Evolutionary conservation across 345 rosid species (phyloP), one percentile per base, ranked within the genome.

Genomic region (Noccaea caerulescens): DNA sequence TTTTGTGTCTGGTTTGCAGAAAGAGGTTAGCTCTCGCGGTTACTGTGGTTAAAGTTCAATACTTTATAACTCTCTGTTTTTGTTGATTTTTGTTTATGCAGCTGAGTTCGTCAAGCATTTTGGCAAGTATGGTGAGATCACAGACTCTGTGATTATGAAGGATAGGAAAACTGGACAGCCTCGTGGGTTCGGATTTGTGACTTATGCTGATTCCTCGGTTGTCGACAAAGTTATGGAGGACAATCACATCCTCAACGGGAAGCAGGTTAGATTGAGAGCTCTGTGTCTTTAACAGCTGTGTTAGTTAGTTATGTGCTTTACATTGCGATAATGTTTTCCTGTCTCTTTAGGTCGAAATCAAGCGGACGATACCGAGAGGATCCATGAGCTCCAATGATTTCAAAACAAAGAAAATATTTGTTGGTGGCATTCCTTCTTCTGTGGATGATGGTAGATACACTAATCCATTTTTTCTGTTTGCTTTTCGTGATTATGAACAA

Each of bases 181-280:
- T 13, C 87, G 99, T 58, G 99, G 99, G 14, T 94, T 94, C 37
- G 99, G 99, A 58, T 94, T 94, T 73, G 88, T 94, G 45, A 94
- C 99, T 1, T 94, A 88, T 72, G 98, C 89, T 11, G 96, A 94
- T 76, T 84, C 92, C 63, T 82, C 92, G 1, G 99, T 94, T 13
- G 93, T 92, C 37, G 99, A 94, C 66, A 81, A 72, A 73, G 96
- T 94, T 53, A 91, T 94, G 8, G 75, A 94, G 65, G 97, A 88
- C 16, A 71, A 73, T 55, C 99, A 94, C 69, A 54, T 87, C 46
- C 82, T 94, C 9, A 86, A 86, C 67, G 99, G 96, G 18, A 94
- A 89, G 75, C 97, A 88, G 84, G 98, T 93, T 74, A 79, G 46
- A 16, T 49, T 51, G 43, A 52, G 14, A 52, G 14, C 12, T 62